Evolutionary conservation across 495 filamentous ascomycete genomes (phyloP), one percentile per base, ranked within the genome.

Genomic region (Penicillium verhagenii): DNA sequence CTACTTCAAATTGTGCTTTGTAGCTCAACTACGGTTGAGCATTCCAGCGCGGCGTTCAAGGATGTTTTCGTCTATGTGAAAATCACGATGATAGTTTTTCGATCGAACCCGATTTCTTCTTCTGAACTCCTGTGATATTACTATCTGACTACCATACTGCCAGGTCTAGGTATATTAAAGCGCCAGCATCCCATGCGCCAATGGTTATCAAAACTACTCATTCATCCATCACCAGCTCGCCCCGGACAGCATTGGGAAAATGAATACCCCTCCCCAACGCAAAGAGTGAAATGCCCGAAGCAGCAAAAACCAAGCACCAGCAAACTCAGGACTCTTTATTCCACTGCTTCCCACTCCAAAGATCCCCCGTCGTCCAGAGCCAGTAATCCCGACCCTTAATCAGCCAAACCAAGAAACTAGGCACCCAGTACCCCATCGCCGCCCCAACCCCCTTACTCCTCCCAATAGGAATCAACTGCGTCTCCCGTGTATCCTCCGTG

Each of bases 381-480:
- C 81, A 80, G 55, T 86, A 87, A 63, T 86, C 81, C 53, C 81
- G 66, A 24, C 83, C 84, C 65, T 87, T 87, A 52, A 85, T 72
- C 64, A 79, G 55, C 76, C 79, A 83, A 6, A 87, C 78, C 42
- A 81, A 50, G 24, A 76, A 77, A 29, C 82, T 78, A 0, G 84
- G 84, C 50, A 86, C 4, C 40, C 59, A 56, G 47, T 58, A 82
- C 0, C 83, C 83, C 63, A 77, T 76, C 2, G 74, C 72, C 2
- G 79, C 78, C 2, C 83, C 84, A 29, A 87, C 80, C 5, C 81
- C 82, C 43, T 73, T 76, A 31, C 62, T 72, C 33, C 57, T 62
- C 0, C 83, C 85, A 53, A 86, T 75, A 0, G 85, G 82, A 43
- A 83, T 79, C 35, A 80, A 54, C 59, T 82, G 79, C 52, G 70